These are phyloP conservation scores for Rhizomucor miehei DNA, from an alignment of 371 early-diverging fungal genomes.

Conservation along the genomic window DNA sequence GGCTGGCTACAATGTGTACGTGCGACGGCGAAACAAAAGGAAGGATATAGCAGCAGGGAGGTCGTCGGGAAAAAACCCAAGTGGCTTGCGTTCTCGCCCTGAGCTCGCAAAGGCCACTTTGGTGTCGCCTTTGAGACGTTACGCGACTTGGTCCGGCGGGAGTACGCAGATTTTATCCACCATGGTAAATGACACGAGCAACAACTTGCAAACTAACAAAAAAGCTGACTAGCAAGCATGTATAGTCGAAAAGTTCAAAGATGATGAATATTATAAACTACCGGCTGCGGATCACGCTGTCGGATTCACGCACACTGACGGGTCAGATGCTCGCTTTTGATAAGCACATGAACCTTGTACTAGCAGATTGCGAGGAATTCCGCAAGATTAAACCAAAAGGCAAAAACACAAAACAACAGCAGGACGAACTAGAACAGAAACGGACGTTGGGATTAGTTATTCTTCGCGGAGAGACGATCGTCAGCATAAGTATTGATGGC, in stretches of 20 bases:
- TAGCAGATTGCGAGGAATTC: slow-evolving; percentile 97
- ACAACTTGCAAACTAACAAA: no score
- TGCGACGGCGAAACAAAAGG: slow-evolving; percentile 1
- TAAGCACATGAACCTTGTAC: slow-evolving; percentile 97
- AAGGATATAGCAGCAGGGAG: background rate
- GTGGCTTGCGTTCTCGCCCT: no score
- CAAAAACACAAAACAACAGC: slow-evolving; percentile 39
- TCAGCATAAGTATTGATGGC: slow-evolving; percentile 89
- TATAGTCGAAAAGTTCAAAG: slow-evolving; percentile 73
- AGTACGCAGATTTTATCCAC: no score
- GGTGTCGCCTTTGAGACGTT: no score
- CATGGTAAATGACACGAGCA: no score
- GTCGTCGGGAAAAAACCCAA: no score
- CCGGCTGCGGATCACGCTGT: slow-evolving; percentile 88
- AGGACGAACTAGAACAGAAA: slow-evolving; percentile 68
- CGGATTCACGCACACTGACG: slow-evolving; percentile 88
- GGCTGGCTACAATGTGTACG: no score
- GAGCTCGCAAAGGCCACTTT: no score
- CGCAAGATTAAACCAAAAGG: slow-evolving; percentile 79
- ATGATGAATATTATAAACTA: slow-evolving; percentile 94
- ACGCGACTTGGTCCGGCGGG: no score
- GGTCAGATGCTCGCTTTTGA: slow-evolving; percentile 99
- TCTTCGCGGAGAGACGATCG: slow-evolving; percentile 91
- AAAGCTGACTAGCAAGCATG: background rate
- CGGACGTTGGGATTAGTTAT: slow-evolving; percentile 93